Conservation (phyloP, 2,329 filamentous ascomycete genomes). For the Hymenoscyphus occultus region DNA sequence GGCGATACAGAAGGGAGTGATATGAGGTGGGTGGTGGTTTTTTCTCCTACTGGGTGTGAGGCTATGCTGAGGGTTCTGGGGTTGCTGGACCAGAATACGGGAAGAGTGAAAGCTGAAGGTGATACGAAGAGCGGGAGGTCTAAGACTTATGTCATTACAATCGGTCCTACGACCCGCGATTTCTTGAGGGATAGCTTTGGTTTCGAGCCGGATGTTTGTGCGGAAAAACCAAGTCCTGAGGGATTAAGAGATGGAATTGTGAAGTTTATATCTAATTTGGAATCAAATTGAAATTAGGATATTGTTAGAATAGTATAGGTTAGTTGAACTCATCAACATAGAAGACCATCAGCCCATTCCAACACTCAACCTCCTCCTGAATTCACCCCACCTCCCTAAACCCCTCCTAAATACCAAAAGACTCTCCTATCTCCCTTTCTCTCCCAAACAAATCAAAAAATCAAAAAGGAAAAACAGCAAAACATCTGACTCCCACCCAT, state of each 20-base stretch:
- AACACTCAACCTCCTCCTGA: no score
- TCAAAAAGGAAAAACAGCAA: no score
- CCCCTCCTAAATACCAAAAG: no score
- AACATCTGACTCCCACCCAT: no score
- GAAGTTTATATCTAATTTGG: slow-evolving; percentile 22
- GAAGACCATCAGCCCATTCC: no score
- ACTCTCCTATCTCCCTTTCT: no score
- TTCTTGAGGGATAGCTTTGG: slow-evolving; percentile 64
- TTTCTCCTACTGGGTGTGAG: slow-evolving; percentile 64
- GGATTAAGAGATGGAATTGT: slow-evolving; percentile 69
- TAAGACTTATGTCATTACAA: slow-evolving; percentile 72
- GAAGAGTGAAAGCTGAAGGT: slow-evolving; percentile 40
- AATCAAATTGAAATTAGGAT: not conserved
- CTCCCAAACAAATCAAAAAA: no score
- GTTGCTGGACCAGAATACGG: slow-evolving; percentile 47
- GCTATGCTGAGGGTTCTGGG: slow-evolving; percentile 55
- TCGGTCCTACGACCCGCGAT: slow-evolving; percentile 87
- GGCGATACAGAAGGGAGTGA: slow-evolving; percentile 41
- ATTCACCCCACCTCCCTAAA: no score
- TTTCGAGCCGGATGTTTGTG: slow-evolving; percentile 74
- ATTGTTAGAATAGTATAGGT: no score
- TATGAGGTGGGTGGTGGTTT: slow-evolving; percentile 71
- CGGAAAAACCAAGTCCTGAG: slow-evolving; percentile 76
- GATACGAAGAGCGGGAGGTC: slow-evolving; percentile 29
- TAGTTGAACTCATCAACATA: no score